These are phyloP conservation scores for Ganoderma lucidum DNA, from an alignment of 1,284 basidiomycete genomes.

Conservation along the genomic window DNA sequence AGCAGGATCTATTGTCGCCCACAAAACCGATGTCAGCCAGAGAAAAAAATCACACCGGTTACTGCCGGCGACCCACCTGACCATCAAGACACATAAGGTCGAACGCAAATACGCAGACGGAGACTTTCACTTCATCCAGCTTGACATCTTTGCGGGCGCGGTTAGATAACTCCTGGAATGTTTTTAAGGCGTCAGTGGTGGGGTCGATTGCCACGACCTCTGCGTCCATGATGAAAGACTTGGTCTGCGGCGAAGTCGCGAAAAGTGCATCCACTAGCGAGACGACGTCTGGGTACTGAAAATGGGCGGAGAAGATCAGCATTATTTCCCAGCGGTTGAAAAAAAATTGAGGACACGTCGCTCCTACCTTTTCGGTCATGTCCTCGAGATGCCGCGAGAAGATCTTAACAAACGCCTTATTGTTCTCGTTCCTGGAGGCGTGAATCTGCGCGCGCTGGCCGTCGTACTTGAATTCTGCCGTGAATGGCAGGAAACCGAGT, in stretches of 20 bases:
- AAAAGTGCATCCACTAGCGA: slow-evolving; percentile 62
- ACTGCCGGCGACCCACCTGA: slow-evolving; percentile 53
- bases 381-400: slow-evolving; percentile 94
- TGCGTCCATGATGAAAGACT: slow-evolving; percentile 86
- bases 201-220: slow-evolving; percentile 88
- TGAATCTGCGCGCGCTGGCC: slow-evolving; percentile 92
- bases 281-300: slow-evolving; percentile 89
- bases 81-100: slow-evolving; percentile 92
- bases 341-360: slow-evolving; percentile 11
- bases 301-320: slow-evolving; percentile 33
- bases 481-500: slow-evolving; percentile 78
- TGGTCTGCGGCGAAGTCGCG: slow-evolving; percentile 49
- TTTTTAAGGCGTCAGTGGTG: slow-evolving; percentile 68
- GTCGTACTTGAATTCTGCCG: slow-evolving; percentile 93
- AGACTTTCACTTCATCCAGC: slow-evolving; percentile 80
- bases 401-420: slow-evolving; percentile 64
- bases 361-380: slow-evolving; percentile 83
- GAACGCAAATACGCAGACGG: slow-evolving; percentile 90
- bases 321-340: slow-evolving; percentile 22
- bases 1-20: slow-evolving; percentile 66
- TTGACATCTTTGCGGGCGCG: slow-evolving; percentile 89
- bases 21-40: slow-evolving; percentile 20
- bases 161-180: slow-evolving; percentile 89
- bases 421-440: slow-evolving; percentile 54
- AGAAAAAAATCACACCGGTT: slow-evolving; percentile 2